Base-by-base conservation (phyloP, 202 grass and related monocot species). In the Zizania palustris region DNA sequence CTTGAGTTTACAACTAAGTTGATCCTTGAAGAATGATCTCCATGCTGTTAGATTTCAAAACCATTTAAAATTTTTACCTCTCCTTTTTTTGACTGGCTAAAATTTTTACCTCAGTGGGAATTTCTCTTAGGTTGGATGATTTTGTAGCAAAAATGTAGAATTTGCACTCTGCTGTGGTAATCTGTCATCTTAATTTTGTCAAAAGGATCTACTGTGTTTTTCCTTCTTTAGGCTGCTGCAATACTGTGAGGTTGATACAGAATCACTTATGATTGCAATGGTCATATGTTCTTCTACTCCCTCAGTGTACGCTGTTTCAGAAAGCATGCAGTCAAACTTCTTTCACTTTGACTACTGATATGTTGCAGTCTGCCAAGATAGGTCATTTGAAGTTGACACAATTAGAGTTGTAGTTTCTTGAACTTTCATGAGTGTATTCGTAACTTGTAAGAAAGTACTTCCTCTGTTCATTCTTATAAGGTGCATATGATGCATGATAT, bases 141-240 rank as follows among this genome's bases (percentile, higher is more conserved):
- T 22, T 56, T 34, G 16, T 56, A 78, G 39, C 63, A 15, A 39
- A 37, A n/a, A 3, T 18, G 38, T 8, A 64, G 7, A 64, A 40
- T 64, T 9, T 64, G 37, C 15, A 15, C 16, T 64, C 36, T 18
- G 40, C 60, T 36, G 36, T 14, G 10, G 37, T 65, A 65, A 1
- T 44, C 22, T 21, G 69, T 57, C 18, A 21, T 35, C 53, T 70
- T 60, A 61, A 39, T 49, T 60, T 64, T 70, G 55, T 70, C 15
- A 20, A 49, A 53, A 59, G 42, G 28, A 68, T 20, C 19, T 61
- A 65, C 3, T 3, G 9, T 79, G 35, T 41, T 73, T 6, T 20
- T 65, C 28, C 9, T 66, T 7, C 18, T 36, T 44, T 76, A 82
- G 20, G 34, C 33, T 77, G 36, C 49, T n/a, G 72, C 66, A 40